Base-by-base conservation (phyloP, 768 basidiomycete species). In the Termitomyces sp. region DNA sequence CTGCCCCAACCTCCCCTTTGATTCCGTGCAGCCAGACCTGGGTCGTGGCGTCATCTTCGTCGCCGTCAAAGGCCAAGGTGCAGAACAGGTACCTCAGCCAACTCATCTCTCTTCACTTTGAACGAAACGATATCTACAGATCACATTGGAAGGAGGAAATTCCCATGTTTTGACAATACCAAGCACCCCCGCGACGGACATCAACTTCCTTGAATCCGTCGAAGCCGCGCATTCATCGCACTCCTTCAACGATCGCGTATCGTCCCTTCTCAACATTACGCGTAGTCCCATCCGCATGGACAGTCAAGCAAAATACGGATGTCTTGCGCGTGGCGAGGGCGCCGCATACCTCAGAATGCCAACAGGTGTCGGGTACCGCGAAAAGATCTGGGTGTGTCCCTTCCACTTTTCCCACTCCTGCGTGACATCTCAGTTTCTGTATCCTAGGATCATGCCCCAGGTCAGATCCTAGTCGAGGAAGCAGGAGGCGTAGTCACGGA, bases 191-290 rank as follows among this genome's bases (percentile, higher is more conserved):
- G 72, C 76, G 2, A 72, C 76, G 10, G 70, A 71, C 13, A 75
- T 93, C 50, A 80, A 78, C 59, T 86, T 94, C 72, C 84, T 98
- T 61, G 94, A 98, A 74, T 94, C 91, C 4, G 90, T 96, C 45
- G 96, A 99, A 68, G 84, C 90, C 4, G 88, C 86, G 0, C 97
- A 99, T 68, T 88, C 92, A 1, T 90, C 93, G n/a, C 91, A 94
- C 59, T 83, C 85, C 2, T 88, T 93, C 71, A 94, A 89, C 66
- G 83, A 83, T 35, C 79, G 78, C 22, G 87, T 98, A 36, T 85
- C 90, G 0, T 66, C 79, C 33, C 64, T 86, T 5, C 75, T 98
- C 26, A 80, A 80, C 2, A 80, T 97, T 55, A 84, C 84, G 18
- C 74, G 80, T 2, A 68, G 80, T 0, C 86, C 90, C 9, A 77